phyloP scores from a whole-genome alignment of 345 rosid genomes.

The Populus ilicifolia region DNA sequence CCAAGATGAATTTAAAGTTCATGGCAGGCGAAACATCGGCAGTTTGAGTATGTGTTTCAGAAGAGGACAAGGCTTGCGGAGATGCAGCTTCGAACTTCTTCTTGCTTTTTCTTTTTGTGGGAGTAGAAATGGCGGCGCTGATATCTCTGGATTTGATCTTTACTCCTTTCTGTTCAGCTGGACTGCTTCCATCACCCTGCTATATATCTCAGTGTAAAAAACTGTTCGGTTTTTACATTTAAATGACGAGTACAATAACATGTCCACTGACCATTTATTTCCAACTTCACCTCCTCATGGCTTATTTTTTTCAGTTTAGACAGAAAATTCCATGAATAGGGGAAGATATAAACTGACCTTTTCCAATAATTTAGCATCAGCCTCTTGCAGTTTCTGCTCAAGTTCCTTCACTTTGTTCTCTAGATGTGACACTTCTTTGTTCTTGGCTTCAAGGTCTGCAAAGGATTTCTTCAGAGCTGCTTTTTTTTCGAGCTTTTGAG shows the following conservation, averaged over 20 bases:
- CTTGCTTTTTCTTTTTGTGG: conserved; percentile 70
- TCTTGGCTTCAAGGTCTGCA: conserved; percentile 64
- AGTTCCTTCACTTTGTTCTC: conserved; percentile 62
- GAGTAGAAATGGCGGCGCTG: conserved; percentile 49
- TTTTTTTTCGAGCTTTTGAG: conserved; percentile 50
- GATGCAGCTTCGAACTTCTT: conserved; percentile 57
- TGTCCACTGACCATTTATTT: not conserved
- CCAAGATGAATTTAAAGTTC: conserved; percentile 49
- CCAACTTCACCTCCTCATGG: not conserved
- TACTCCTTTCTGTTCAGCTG: conserved; percentile 21
- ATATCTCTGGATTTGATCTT: conserved; percentile 75
- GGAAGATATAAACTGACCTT: conserved; percentile 46
- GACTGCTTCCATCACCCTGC: conserved; percentile 33
- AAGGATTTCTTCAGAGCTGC: conserved; percentile 54
- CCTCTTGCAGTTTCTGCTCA: conserved; percentile 57
- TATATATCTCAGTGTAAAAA: not conserved
- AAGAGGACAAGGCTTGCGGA: conserved; percentile 36
- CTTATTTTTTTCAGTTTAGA: not conserved
- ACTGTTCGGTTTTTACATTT: not conserved
- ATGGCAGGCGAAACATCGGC: conserved; percentile 33
- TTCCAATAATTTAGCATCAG: conserved; percentile 45
- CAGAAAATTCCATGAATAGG: not conserved
- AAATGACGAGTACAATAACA: not conserved
- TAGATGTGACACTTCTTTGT: conserved; percentile 42
- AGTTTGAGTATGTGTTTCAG: conserved; percentile 29